Percentiles rank a stretch among this genome's conserved stretches.
Conservation (phyloP, 2,329 filamentous ascomycete genomes). For the Neurospora sp. region DNA sequence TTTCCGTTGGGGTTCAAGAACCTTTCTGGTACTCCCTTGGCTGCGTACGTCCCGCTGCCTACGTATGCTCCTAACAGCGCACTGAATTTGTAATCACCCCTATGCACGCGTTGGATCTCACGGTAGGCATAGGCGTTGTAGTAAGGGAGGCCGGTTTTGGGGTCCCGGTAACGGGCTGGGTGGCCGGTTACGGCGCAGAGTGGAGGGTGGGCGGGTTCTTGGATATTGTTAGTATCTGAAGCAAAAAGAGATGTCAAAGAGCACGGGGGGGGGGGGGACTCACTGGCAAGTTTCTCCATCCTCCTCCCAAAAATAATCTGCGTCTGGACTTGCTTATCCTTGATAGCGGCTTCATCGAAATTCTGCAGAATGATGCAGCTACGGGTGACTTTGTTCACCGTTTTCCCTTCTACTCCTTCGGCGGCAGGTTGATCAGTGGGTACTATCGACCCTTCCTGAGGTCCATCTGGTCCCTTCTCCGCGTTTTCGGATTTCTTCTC, state of each 20-base stretch:
- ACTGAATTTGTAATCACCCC: conserved; percentile 75
- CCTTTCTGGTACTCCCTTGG: conserved; percentile 67
- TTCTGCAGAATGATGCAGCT: conserved; percentile 51
- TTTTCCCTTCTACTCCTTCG: conserved; percentile 22
- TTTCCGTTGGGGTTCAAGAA: conserved; percentile 39
- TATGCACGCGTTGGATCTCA: conserved; percentile 65
- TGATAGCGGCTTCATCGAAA: conserved; percentile 46
- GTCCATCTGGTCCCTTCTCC: conserved; percentile 16
- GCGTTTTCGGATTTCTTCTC: background rate
- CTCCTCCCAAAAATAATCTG: conserved; percentile 49
- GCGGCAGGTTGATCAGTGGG: conserved; percentile 20
- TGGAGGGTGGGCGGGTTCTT: conserved; percentile 40
- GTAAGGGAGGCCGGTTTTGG: conserved; percentile 73
- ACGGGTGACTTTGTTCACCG: conserved; percentile 37
- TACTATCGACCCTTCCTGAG: conserved; percentile 13
- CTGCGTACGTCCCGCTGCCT: conserved; percentile 54
- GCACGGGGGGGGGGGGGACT: conserved; percentile 15
- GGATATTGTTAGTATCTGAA: conserved; percentile 11
- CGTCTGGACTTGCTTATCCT: conserved; percentile 46
- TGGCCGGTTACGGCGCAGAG: conserved; percentile 77
- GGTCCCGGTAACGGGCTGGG: conserved; percentile 75
- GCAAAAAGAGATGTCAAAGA: background rate
- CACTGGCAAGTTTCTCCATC: conserved; percentile 47
- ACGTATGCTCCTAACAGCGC: conserved; percentile 73
- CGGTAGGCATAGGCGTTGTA: conserved; percentile 70